A percentile compares a stretch with the other conserved stretches of the same genome.
phyloP scores from a whole-genome alignment of 1,139 yeast genomes.

The Saccharomycopsis hybrid region DNA sequence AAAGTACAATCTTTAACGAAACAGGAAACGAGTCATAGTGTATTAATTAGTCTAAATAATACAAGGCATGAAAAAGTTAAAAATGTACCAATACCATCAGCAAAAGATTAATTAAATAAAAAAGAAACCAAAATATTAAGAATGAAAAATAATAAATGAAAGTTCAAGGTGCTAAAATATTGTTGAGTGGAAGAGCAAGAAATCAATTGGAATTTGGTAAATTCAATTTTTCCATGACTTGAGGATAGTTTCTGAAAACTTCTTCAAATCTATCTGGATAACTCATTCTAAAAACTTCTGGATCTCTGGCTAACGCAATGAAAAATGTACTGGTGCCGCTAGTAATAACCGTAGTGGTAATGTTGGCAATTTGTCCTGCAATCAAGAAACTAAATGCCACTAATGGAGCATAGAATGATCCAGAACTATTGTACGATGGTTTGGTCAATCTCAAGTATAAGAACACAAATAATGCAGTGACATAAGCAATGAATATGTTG shows the following conservation, averaged over 20 bases:
- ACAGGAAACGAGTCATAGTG: no score
- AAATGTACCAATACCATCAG: no score
- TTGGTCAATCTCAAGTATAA: slow-evolving; percentile 66
- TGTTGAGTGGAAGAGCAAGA: no score
- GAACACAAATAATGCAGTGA: slow-evolving; percentile 63
- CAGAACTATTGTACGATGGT: slow-evolving; percentile 62
- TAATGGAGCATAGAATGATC: slow-evolving; percentile 68
- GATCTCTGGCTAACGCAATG: slow-evolving; percentile 81
- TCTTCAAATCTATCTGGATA: slow-evolving; percentile 73
- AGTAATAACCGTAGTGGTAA: slow-evolving; percentile 66
- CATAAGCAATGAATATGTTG: slow-evolving; percentile 62
- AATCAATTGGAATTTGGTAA: slow-evolving; percentile 10
- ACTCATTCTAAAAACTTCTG: slow-evolving; percentile 72
- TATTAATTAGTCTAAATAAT: no score
- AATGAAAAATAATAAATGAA: no score
- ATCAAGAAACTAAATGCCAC: slow-evolving; percentile 74
- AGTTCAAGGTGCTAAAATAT: no score
- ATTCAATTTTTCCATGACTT: slow-evolving; percentile 32
- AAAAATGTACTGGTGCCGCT: slow-evolving; percentile 85
- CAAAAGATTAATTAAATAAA: no score
- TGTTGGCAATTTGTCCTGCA: slow-evolving; percentile 68
- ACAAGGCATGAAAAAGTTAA: no score
- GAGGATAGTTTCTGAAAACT: slow-evolving; percentile 67
- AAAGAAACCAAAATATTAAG: no score
- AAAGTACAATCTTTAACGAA: no score